Evolutionary conservation across 169 alveolate genomes (phyloP).

Genomic region (Amoebophrya sp.): DNA sequence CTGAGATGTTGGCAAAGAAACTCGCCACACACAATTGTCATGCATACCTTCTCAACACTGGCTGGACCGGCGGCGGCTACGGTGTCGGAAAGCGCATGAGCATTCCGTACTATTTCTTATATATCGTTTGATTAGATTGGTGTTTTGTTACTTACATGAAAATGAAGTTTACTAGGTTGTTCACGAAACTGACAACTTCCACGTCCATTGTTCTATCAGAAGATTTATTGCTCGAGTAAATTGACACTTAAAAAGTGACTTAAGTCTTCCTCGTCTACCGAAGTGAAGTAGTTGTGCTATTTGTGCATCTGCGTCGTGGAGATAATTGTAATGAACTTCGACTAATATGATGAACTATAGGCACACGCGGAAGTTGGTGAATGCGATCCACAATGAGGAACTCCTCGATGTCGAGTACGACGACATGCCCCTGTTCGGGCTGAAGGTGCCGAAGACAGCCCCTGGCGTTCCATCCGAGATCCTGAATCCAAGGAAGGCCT

Average conservation of each 20-base stretch:
- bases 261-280: background rate
- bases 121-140: too few relatives aligned
- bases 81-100: conserved; percentile 75
- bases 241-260: background rate
- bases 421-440: conserved; percentile 53
- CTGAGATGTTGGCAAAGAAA: conserved; percentile 70
- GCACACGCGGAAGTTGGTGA: conserved; percentile 75
- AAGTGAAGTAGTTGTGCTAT: background rate
- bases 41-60: conserved; percentile 79
- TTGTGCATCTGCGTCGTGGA: too few relatives aligned
- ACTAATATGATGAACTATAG: too few relatives aligned
- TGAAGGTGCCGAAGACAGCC: conserved; percentile 31
- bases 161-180: too few relatives aligned
- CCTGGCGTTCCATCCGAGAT: conserved; percentile 72
- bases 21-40: conserved; percentile 51
- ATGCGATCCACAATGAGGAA: conserved; percentile 77
- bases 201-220: too few relatives aligned
- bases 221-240: background rate
- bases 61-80: conserved; percentile 88
- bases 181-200: too few relatives aligned
- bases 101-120: conserved; percentile 57
- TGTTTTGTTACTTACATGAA: too few relatives aligned
- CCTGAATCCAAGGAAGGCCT: conserved; percentile 69
- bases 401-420: conserved; percentile 42
- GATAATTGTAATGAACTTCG: too few relatives aligned